Evolutionary conservation across 2,329 filamentous ascomycete species (phyloP).

Genomic region (Diaporthe sp.): DNA sequence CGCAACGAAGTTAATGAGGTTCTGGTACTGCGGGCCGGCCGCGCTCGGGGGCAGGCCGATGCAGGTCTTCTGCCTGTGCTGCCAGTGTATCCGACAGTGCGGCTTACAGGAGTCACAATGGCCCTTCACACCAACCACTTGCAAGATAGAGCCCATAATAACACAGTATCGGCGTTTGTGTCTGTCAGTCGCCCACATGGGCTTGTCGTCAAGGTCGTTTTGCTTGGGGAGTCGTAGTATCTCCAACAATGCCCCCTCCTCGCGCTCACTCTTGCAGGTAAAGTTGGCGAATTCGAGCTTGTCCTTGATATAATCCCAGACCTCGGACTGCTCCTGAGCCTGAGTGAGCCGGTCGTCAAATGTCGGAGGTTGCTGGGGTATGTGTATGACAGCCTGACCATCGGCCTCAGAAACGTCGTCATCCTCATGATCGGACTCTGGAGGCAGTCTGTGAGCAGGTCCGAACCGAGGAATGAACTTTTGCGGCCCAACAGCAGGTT

Average conservation of each 20-base stretch:
- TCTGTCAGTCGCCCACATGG: background rate
- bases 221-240: background rate
- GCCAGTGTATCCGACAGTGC: background rate
- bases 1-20: background rate
- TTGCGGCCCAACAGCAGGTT: background rate
- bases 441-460: background rate
- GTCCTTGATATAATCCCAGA: background rate
- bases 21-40: background rate
- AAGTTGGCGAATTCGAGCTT: background rate
- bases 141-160: slow-evolving; percentile 2
- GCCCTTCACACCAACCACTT: background rate
- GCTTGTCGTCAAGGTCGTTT: background rate
- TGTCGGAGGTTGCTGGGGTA: too few relatives aligned
- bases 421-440: background rate
- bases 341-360: background rate
- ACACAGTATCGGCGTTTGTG: background rate
- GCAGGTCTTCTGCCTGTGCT: background rate
- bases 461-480: slow-evolving; percentile 5
- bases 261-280: background rate
- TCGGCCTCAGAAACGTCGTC: background rate
- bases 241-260: background rate
- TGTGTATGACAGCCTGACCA: background rate
- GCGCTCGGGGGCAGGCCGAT: background rate
- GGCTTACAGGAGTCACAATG: background rate
- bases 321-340: background rate